Conservation (phyloP, 306 rosid genomes). For the Cucurbita ficifolia region DNA sequence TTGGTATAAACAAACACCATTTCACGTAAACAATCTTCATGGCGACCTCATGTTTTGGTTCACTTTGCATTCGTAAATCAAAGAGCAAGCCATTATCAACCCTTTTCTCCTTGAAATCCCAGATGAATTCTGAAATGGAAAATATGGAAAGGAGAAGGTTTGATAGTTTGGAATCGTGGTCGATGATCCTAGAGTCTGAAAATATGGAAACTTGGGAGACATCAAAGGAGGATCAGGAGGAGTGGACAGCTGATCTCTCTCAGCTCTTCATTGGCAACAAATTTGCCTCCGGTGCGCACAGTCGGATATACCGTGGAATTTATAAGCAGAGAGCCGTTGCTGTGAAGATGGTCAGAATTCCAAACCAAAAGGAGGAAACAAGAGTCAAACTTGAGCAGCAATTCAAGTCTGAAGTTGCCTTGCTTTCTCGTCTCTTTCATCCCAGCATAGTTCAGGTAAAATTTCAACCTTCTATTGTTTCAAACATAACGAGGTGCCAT, state of each 20-base stretch:
- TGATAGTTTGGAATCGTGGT: constrained; percentile 97
- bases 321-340: constrained; percentile 97
- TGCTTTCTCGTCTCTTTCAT: constrained; percentile 86
- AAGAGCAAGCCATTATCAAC: constrained; percentile 50
- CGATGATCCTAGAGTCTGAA: constrained; percentile 89
- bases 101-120: constrained; percentile 36
- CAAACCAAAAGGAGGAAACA: constrained; percentile 59
- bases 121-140: constrained; percentile 38
- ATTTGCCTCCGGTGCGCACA: constrained; percentile 91
- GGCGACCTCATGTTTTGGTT: constrained; percentile 60
- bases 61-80: constrained; percentile 41
- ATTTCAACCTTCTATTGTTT: neutral
- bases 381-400: constrained; percentile 65
- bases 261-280: constrained; percentile 92
- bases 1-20: neutral
- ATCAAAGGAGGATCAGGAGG: constrained; percentile 74
- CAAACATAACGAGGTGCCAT: neutral
- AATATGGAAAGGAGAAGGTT: constrained; percentile 78
- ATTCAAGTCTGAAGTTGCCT: constrained; percentile 85
- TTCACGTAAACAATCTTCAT: constrained; percentile 24
- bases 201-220: constrained; percentile 95
- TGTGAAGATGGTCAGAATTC: constrained; percentile 94
- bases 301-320: constrained; percentile 87
- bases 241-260: constrained; percentile 91
- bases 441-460: constrained; percentile 89